Conservation (phyloP, 176 grass and related monocot genomes). For the Typha latifolia region DNA sequence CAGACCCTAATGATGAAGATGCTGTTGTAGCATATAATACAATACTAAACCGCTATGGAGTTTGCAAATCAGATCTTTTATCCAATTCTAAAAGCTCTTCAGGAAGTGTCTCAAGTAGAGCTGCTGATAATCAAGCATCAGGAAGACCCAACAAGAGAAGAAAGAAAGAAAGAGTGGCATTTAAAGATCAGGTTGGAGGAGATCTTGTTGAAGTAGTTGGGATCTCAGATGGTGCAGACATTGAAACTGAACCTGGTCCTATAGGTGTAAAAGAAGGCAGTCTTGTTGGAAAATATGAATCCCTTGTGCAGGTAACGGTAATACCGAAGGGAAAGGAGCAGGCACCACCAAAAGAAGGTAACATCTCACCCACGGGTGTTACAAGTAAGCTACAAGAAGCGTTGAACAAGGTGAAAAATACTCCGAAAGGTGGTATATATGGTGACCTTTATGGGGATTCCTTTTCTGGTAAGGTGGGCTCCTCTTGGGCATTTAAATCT, state of each 20-base stretch:
- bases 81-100: slow-evolving; percentile 30
- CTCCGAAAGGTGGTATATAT: slow-evolving; percentile 54
- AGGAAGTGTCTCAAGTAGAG: slow-evolving; percentile 18
- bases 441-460: slow-evolving; percentile 77
- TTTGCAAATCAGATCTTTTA: slow-evolving; percentile 33
- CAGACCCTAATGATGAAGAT: slow-evolving; percentile 78
- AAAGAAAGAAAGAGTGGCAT: slow-evolving; percentile 57
- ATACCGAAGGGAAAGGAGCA: slow-evolving; percentile 91
- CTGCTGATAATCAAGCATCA: slow-evolving; percentile 13
- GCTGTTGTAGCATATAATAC: slow-evolving; percentile 93
- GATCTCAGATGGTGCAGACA: slow-evolving; percentile 83
- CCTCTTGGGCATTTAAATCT: slow-evolving; percentile 74
- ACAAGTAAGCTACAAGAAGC: slow-evolving; percentile 62
- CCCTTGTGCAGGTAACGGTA: slow-evolving; percentile 78
- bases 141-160: slow-evolving; percentile 62
- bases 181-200: slow-evolving; percentile 80
- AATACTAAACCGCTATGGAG: slow-evolving; percentile 84
- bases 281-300: slow-evolving; percentile 97
- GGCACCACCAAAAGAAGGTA: slow-evolving; percentile 27
- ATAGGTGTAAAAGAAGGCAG: slow-evolving; percentile 91
- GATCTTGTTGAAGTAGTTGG: slow-evolving; percentile 92
- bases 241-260: slow-evolving; percentile 85
- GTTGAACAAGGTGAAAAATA: slow-evolving; percentile 77
- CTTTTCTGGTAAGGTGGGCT: slow-evolving; percentile 33
- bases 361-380: slow-evolving; percentile 47